Evolutionary conservation across 2,329 filamentous ascomycete genomes (phyloP).

Genomic region (Penicillium fuscoglaucum): DNA sequence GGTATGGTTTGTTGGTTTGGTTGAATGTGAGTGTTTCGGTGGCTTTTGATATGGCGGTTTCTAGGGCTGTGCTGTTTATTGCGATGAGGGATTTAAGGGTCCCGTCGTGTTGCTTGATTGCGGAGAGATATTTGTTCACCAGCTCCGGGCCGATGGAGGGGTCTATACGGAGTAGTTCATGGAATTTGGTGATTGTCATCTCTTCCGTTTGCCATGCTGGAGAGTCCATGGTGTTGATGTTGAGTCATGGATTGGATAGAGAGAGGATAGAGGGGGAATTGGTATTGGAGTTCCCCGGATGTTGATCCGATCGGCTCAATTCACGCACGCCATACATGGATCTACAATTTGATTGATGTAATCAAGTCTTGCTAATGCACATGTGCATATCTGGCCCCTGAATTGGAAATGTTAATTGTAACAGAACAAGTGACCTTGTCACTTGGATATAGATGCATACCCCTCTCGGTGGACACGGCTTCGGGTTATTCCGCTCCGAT

Average conservation of each 20-base stretch:
- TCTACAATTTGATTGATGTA: background rate
- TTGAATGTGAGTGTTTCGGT: conserved; percentile 12
- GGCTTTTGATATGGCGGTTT: conserved; percentile 54
- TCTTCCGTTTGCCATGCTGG: conserved; percentile 53
- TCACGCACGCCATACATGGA: background rate
- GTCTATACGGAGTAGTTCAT: conserved; percentile 55
- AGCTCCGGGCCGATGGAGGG: conserved; percentile 57
- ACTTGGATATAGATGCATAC: background rate
- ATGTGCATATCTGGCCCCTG: background rate
- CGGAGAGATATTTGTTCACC: conserved; percentile 56
- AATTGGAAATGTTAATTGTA: background rate
- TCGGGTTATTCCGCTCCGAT: conserved; percentile 3
- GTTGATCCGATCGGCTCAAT: background rate
- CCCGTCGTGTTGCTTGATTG: conserved; percentile 59
- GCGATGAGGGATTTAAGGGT: conserved; percentile 59
- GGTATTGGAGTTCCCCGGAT: background rate
- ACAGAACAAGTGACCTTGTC: background rate
- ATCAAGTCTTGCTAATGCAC: background rate
- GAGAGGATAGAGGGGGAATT: background rate
- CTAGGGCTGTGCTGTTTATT: conserved; percentile 51
- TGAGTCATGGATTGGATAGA: background rate
- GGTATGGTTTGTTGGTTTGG: conserved; percentile 6
- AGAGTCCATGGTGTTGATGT: conserved; percentile 18
- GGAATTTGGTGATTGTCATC: conserved; percentile 59
- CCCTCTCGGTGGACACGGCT: background rate